Percentiles rank a stretch among this genome's conserved stretches.
Evolutionary conservation across 2,329 filamentous ascomycete species (phyloP).

Genomic region (Colletotrichum australisinense): DNA sequence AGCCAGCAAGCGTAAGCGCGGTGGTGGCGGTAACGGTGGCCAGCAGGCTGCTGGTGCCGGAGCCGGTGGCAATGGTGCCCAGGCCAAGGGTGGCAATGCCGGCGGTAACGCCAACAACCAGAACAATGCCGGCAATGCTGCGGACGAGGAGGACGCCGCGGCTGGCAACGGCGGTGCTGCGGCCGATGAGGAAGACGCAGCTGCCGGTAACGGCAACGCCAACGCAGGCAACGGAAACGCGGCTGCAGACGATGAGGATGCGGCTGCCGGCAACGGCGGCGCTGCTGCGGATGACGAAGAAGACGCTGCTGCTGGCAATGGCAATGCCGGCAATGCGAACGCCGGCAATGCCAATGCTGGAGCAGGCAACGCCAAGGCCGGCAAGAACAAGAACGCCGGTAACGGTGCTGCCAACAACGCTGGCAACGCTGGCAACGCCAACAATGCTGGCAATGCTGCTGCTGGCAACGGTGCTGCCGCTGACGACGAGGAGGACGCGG

Average conservation of each 20-base stretch:
- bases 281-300: not conserved
- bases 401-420: not conserved
- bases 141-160: not conserved
- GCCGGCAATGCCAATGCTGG: not conserved
- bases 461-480: not conserved
- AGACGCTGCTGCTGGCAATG: not conserved
- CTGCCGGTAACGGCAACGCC: not conserved
- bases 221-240: not conserved
- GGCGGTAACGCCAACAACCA: not conserved
- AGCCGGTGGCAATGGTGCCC: not conserved
- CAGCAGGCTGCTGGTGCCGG: slow-evolving; percentile 5
- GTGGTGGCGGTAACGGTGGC: not conserved
- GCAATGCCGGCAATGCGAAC: not conserved
- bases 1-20: slow-evolving; percentile 7
- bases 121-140: not conserved
- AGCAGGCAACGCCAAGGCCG: not conserved
- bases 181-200: not conserved
- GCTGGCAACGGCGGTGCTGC: not conserved
- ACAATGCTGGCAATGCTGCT: not conserved
- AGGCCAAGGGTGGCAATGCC: not conserved
- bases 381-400: not conserved
- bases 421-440: not conserved
- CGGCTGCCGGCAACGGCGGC: not conserved
- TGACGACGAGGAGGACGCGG: not conserved
- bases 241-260: not conserved